phyloP scores from a whole-genome alignment of 139 green algal species.

The Coccomyxa sp. region DNA sequence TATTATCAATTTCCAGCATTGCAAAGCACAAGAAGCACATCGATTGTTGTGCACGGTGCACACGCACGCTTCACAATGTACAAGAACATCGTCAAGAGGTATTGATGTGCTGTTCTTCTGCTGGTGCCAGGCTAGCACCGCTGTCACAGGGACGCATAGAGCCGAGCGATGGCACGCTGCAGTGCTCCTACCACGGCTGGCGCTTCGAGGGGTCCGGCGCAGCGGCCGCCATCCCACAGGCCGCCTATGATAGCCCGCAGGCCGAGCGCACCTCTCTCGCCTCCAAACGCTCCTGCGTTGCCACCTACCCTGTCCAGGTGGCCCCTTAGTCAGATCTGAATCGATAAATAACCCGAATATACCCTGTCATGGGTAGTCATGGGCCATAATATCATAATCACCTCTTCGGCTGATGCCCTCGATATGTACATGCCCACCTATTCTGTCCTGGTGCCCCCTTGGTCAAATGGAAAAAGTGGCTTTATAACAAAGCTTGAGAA shows the following conservation, averaged over 20 bases:
- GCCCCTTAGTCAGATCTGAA: background rate
- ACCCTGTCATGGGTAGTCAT: too few species aligned
- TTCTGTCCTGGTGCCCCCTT: too few species aligned
- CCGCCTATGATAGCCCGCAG: background rate
- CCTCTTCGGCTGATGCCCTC: too few species aligned
- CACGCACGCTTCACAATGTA: background rate
- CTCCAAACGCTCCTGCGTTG: constrained; percentile 12
- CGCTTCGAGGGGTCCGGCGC: constrained; percentile 26
- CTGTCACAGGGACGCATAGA: constrained; percentile 56
- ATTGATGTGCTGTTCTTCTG: background rate
- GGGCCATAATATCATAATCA: too few species aligned
- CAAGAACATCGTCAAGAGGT: background rate
- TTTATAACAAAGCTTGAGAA: too few species aligned
- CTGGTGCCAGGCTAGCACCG: constrained; percentile 34
- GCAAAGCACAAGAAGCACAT: background rate
- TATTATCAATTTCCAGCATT: background rate
- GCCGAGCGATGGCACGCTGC: constrained; percentile 33
- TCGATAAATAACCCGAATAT: background rate
- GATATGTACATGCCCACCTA: too few species aligned
- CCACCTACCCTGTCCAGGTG: constrained; percentile 11
- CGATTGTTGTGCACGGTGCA: background rate
- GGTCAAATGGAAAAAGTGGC: too few species aligned
- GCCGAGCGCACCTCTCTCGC: constrained; percentile 7
- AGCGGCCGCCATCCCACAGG: constrained; percentile 43
- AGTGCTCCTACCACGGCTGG: constrained; percentile 50